phyloP scores from a whole-genome alignment of 169 alveolate species.

The Hammondia hammondi region DNA sequence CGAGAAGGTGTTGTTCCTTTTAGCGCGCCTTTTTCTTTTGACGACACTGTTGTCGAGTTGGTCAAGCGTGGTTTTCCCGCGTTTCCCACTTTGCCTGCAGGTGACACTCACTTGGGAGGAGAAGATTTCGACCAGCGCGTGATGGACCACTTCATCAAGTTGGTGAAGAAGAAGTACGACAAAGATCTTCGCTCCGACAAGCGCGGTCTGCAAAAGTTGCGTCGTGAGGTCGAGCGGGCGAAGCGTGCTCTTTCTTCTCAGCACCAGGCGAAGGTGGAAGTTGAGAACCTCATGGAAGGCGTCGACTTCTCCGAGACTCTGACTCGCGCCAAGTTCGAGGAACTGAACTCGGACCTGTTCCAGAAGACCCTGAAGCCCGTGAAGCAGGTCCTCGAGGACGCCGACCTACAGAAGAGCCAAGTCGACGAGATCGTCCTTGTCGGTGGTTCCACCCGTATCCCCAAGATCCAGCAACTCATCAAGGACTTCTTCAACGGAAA shows the following conservation, averaged over 20 bases:
- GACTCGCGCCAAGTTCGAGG: conserved; percentile 95
- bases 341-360: conserved; percentile 89
- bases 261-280: conserved; percentile 85
- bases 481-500: conserved; percentile 93
- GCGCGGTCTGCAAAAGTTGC: conserved; percentile 96
- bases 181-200: conserved; percentile 93
- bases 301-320: conserved; percentile 89
- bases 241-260: conserved; percentile 95
- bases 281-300: conserved; percentile 89
- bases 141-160: conserved; percentile 95
- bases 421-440: conserved; percentile 96
- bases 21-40: not conserved
- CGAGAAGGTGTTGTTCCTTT: not conserved
- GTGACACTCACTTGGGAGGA: conserved; percentile 99
- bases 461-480: conserved; percentile 92
- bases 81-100: not conserved
- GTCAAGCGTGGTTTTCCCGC: not conserved
- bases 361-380: conserved; percentile 91
- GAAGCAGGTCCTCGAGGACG: conserved; percentile 88
- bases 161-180: conserved; percentile 92
- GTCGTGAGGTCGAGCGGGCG: conserved; percentile 97
- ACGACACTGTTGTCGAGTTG: not conserved
- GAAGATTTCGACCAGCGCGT: conserved; percentile 97
- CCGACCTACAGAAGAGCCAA: conserved; percentile 86
- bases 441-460: conserved; percentile 96